phyloP scores from a whole-genome alignment of 1,284 basidiomycete genomes.

The Ceratobasidium sp. region DNA sequence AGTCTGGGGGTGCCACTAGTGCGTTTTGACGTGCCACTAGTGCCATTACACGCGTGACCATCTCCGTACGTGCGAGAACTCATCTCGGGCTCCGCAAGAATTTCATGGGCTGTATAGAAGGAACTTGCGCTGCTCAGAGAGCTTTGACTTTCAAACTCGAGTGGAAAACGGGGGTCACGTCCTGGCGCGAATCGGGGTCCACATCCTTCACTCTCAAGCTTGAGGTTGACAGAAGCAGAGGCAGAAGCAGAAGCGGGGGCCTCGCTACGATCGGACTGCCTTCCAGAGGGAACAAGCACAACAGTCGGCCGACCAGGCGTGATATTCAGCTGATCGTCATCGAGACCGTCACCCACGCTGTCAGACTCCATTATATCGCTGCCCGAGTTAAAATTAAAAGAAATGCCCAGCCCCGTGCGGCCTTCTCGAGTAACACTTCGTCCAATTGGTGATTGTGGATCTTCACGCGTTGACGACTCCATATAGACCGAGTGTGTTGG shows the following conservation, averaged over 20 bases:
- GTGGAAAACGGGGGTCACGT: constrained; percentile 28
- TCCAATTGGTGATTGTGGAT: constrained; percentile 31
- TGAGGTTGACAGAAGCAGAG: constrained; percentile 40
- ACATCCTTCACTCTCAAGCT: constrained; percentile 31
- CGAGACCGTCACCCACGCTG: constrained; percentile 35
- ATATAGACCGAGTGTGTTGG: constrained; percentile 39
- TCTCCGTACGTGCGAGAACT: constrained; percentile 1
- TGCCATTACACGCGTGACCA: constrained; percentile 28
- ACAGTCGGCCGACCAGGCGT: constrained; percentile 42
- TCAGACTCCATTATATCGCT: constrained; percentile 21
- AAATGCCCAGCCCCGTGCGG: constrained; percentile 27
- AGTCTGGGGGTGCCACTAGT: constrained; percentile 15
- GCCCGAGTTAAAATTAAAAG: constrained; percentile 42
- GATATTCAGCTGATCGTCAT: constrained; percentile 33
- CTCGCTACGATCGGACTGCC: constrained; percentile 33
- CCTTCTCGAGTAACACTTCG: constrained; percentile 18
- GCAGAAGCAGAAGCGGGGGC: constrained; percentile 38
- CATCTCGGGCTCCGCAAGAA: constrained; percentile 18
- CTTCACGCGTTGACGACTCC: constrained; percentile 20
- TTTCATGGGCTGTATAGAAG: constrained; percentile 27
- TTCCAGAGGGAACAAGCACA: constrained; percentile 42
- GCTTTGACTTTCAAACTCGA: constrained; percentile 25
- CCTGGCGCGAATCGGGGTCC: constrained; percentile 38
- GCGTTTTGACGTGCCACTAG: constrained; percentile 12
- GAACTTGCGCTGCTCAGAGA: constrained; percentile 22